Evolutionary conservation across 2,329 filamentous ascomycete species (phyloP).

Genomic region (Bimuria novae-zelandiae): DNA sequence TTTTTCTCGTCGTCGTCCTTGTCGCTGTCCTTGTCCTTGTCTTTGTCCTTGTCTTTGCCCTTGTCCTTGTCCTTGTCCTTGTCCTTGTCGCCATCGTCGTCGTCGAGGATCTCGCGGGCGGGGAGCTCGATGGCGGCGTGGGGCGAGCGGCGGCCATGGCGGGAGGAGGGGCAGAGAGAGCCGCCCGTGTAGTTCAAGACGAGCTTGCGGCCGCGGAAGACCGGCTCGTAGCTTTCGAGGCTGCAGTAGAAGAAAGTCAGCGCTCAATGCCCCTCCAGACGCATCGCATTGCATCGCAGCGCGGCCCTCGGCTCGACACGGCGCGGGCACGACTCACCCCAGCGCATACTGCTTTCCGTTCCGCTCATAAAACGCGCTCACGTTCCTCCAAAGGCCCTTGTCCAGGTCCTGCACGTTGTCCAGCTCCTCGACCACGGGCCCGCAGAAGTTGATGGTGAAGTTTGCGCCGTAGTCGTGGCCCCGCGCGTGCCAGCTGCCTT

Average conservation of each 20-base stretch:
- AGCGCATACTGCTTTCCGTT: conserved; percentile 71
- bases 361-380: conserved; percentile 80
- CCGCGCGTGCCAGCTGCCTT: conserved; percentile 65
- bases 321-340: conserved; percentile 59
- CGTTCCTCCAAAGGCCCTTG: conserved; percentile 67
- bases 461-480: conserved; percentile 80
- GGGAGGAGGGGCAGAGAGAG: conserved; percentile 50
- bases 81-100: conserved; percentile 44
- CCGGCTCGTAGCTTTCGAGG: conserved; percentile 57
- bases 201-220: conserved; percentile 69
- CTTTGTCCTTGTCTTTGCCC: conserved; percentile 33
- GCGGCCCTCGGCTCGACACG: not conserved
- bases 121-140: conserved; percentile 26
- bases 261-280: conserved; percentile 3
- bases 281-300: not conserved
- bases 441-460: conserved; percentile 84
- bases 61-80: conserved; percentile 45
- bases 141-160: conserved; percentile 24
- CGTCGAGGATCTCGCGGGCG: conserved; percentile 49
- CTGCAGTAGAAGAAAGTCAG: conserved; percentile 46
- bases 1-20: conserved; percentile 36
- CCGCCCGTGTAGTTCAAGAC: conserved; percentile 57
- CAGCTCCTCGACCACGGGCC: conserved; percentile 70
- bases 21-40: conserved; percentile 33
- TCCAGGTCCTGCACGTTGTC: conserved; percentile 68